Evolutionary conservation across 148 eudicot genomes (phyloP).

Genomic region (Oxyria digyna): DNA sequence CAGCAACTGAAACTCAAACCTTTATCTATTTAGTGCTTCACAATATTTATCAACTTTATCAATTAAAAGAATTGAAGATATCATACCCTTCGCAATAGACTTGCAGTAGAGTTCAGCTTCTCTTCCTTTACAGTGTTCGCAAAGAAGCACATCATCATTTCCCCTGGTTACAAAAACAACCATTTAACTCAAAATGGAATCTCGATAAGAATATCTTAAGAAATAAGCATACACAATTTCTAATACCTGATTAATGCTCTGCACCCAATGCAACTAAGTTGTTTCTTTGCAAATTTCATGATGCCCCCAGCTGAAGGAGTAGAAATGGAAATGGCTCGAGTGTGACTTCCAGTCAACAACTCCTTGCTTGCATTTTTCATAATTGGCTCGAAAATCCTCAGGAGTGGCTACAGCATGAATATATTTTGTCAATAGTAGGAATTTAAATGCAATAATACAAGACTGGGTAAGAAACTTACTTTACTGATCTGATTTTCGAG

Average conservation of each 20-base stretch:
- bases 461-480: conserved; percentile 32
- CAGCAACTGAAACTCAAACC: conserved; percentile 50
- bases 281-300: conserved; percentile 95
- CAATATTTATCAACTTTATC: neutral
- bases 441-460: conserved; percentile 3
- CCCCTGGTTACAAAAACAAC: conserved; percentile 30
- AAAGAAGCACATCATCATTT: conserved; percentile 58
- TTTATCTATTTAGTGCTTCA: neutral
- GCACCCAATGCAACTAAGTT: conserved; percentile 93
- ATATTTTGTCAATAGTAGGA: conserved; percentile 12
- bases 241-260: conserved; percentile 74
- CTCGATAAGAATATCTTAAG: neutral
- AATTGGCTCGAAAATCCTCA: conserved; percentile 96
- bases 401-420: conserved; percentile 62
- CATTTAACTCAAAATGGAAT: neutral
- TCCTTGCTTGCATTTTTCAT: conserved; percentile 84
- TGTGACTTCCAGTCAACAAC: conserved; percentile 88
- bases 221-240: neutral
- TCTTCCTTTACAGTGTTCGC: conserved; percentile 95
- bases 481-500: conserved; percentile 95
- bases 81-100: conserved; percentile 70
- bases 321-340: conserved; percentile 85
- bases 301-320: conserved; percentile 93
- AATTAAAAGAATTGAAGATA: neutral
- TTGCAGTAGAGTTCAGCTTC: conserved; percentile 98